Evolutionary conservation across 2,329 filamentous ascomycete species (phyloP), one percentile per base, ranked within the genome.

Genomic region (Chaetothyriales sp.): DNA sequence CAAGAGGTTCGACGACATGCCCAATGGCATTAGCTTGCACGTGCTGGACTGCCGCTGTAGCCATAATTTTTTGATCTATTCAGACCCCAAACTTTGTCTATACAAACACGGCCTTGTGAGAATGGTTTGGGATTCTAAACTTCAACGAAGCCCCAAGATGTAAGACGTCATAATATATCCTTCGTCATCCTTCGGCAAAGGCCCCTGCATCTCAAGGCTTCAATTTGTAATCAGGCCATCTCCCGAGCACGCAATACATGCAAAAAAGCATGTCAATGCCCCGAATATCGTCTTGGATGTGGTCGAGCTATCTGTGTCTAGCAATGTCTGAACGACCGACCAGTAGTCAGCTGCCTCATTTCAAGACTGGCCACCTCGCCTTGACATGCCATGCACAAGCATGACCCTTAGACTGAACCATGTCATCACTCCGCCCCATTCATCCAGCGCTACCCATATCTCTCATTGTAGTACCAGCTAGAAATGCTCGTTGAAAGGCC

Each of bases 401-500:
- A 25, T 25, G 22, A n/a, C 22, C 22, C 3, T 25, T 6, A 6
- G 22, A 25, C 22, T 25, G 22, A 25, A 25, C 3, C 22, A 25
- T 25, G 22, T 25, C 22, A 25, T 25, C 22, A 25, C 22, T 25
- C 22, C 22, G 6, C 22, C 22, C 22, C 22, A 25, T 25, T 25
- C 22, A 25, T 25, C 22, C 3, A 25, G 22, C 22, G 22, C 33
- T 15, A 40, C 15, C 33, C 5, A 2, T 40, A 13, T 33, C 2
- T 2, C 15, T 3, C 9, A 5, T 15, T 5, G 33, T 4, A 15
- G 33, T 13, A 15, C 13, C 4, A 1, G 1, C 13, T 46, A 46
- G 44, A 46, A 46, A 20, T 19, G 18, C 44, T 46, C 44, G 18
- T 46, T 46, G 44, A 46, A 57, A 53, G 53, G 53, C 25, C 75